Conservation (phyloP, 2,329 filamentous ascomycete species). For the Didymella glomerata region DNA sequence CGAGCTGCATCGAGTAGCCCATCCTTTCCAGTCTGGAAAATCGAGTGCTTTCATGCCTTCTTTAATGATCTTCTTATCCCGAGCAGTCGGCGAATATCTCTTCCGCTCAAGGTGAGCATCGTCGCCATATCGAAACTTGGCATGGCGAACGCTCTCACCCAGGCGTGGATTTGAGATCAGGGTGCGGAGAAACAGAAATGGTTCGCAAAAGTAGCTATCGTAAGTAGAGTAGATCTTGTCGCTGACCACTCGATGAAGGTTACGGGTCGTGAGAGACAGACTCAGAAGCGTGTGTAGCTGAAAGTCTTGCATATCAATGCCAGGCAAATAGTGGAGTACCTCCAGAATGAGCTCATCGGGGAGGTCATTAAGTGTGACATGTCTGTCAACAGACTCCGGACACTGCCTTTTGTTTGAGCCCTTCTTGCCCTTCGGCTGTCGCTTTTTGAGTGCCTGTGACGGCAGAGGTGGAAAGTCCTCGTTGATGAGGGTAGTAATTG, state of each 20-base stretch:
- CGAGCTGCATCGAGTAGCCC: constrained; percentile 36
- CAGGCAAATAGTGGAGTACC: constrained; percentile 37
- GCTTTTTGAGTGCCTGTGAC: constrained; percentile 17
- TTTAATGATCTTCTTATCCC: constrained; percentile 41
- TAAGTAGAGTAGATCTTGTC: constrained; percentile 34
- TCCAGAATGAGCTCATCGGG: constrained; percentile 42
- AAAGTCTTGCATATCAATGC: constrained; percentile 25
- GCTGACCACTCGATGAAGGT: constrained; percentile 34
- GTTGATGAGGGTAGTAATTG: constrained; percentile 25
- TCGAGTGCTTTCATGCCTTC: constrained; percentile 31
- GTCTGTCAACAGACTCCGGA: neutral
- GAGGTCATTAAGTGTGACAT: constrained; percentile 31
- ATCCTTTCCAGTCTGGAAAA: constrained; percentile 39
- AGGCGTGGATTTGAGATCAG: constrained; percentile 30
- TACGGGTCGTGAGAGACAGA: constrained; percentile 35
- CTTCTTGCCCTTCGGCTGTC: neutral
- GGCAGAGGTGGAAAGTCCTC: constrained; percentile 36
- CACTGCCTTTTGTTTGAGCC: neutral
- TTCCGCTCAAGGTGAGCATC: constrained; percentile 16
- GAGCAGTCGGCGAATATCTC: constrained; percentile 28
- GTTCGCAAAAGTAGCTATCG: constrained; percentile 34
- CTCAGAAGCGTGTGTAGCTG: constrained; percentile 31
- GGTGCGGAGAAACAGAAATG: constrained; percentile 42
- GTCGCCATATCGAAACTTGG: constrained; percentile 26
- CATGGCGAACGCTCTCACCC: constrained; percentile 28